Conservation (phyloP, 1,284 basidiomycete genomes). For the Caloboletus firmus region DNA sequence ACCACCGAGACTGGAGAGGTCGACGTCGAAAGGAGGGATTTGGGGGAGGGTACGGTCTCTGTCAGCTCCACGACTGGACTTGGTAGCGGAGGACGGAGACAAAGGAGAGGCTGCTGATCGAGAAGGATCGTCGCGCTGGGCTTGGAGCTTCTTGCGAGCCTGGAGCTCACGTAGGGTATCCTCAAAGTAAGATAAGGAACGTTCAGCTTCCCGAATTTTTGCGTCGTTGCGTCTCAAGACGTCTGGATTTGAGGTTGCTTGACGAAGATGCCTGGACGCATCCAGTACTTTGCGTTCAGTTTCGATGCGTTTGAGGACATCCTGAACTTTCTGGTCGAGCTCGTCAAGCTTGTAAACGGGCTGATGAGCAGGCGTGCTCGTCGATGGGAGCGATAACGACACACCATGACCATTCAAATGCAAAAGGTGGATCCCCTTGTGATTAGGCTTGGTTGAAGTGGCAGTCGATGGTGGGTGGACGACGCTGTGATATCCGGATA, state of each 20-base stretch:
- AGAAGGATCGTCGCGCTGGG: constrained; percentile 53
- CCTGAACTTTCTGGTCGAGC: constrained; percentile 89
- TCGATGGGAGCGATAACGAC: constrained; percentile 17
- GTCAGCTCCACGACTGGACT: constrained; percentile 25
- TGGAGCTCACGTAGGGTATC: constrained; percentile 83
- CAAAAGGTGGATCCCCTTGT: constrained; percentile 16
- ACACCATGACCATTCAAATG: constrained; percentile 34
- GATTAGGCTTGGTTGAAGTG: constrained; percentile 12
- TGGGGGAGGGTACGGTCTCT: constrained; percentile 40
- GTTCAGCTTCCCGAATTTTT: constrained; percentile 87
- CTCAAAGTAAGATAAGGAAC: constrained; percentile 86
- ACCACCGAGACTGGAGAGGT: constrained; percentile 33
- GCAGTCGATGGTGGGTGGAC: constrained; percentile 27
- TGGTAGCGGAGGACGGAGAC: constrained; percentile 28
- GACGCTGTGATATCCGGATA: constrained; percentile 36
- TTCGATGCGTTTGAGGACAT: constrained; percentile 87
- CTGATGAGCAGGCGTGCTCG: constrained; percentile 8
- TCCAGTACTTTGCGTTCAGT: constrained; percentile 92
- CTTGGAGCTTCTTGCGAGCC: constrained; percentile 66
- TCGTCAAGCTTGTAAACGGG: constrained; percentile 38
- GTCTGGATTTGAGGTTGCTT: constrained; percentile 85
- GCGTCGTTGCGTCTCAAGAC: constrained; percentile 80
- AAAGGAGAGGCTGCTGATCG: constrained; percentile 44
- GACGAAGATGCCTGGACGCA: constrained; percentile 76
- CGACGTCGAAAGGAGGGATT: constrained; percentile 53